A percentile compares a stretch with the other conserved stretches of the same genome.
These are phyloP conservation scores for Magnaporthiopsis poae DNA, from an alignment of 2,329 filamentous ascomycete genomes.

Conservation along the genomic window DNA sequence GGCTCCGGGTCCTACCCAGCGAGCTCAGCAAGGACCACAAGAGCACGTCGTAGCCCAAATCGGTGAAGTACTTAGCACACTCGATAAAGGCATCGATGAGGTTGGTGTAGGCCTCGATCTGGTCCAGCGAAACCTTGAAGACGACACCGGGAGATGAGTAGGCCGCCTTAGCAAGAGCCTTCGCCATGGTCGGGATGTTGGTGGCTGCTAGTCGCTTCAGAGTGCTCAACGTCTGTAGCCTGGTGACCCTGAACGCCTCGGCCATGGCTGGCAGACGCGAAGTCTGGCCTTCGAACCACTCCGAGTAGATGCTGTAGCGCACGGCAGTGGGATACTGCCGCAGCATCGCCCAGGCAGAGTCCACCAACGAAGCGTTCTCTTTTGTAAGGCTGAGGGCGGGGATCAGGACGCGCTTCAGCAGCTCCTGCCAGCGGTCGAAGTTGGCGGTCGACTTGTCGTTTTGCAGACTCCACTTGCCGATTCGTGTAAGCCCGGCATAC, in stretches of 20 bases:
- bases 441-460: constrained; percentile 64
- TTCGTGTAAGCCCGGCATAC: constrained; percentile 72
- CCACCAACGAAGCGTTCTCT: constrained; percentile 72
- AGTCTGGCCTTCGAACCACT: constrained; percentile 77
- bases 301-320: constrained; percentile 81
- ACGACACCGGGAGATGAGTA: constrained; percentile 84
- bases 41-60: constrained; percentile 83
- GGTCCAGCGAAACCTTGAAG: constrained; percentile 76
- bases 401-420: constrained; percentile 75
- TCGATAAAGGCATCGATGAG: constrained; percentile 91
- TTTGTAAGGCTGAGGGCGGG: constrained; percentile 80
- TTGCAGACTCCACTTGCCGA: constrained; percentile 65
- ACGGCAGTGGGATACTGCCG: constrained; percentile 65
- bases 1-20: constrained; percentile 50
- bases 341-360: constrained; percentile 77
- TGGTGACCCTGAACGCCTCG: constrained; percentile 65
- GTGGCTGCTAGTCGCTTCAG: constrained; percentile 84
- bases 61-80: constrained; percentile 87
- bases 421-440: constrained; percentile 67
- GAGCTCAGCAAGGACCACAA: constrained; percentile 84
- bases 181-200: constrained; percentile 77
- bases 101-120: constrained; percentile 90
- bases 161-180: constrained; percentile 82
- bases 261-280: constrained; percentile 70
- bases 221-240: constrained; percentile 69